phyloP scores from a whole-genome alignment of 768 basidiomycete genomes.

The Cytidiella melzeri region DNA sequence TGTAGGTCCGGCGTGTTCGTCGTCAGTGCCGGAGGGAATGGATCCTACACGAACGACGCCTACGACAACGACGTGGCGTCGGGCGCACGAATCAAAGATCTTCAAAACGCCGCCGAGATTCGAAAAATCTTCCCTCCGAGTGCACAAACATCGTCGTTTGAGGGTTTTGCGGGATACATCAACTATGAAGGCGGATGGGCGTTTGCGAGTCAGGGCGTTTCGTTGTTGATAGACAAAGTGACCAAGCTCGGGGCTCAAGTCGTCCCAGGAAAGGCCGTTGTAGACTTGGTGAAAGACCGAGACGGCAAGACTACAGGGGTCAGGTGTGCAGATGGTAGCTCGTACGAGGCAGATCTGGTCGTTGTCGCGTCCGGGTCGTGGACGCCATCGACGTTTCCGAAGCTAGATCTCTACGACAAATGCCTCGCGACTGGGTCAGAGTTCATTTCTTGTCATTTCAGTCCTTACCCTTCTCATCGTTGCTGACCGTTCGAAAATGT shows the following conservation, averaged over 20 bases:
- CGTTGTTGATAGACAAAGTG: slow-evolving; percentile 49
- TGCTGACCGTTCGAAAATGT: background rate
- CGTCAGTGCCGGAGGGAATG: slow-evolving; percentile 31
- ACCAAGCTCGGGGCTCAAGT: slow-evolving; percentile 54
- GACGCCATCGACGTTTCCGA: slow-evolving; percentile 77
- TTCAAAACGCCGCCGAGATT: slow-evolving; percentile 35
- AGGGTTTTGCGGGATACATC: slow-evolving; percentile 47
- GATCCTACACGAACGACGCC: slow-evolving; percentile 44
- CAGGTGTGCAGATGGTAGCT: slow-evolving; percentile 49
- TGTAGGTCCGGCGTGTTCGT: slow-evolving; percentile 65
- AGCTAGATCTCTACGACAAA: slow-evolving; percentile 39
- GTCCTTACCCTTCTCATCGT: no score
- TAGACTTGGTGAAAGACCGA: slow-evolving; percentile 38
- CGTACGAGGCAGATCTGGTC: slow-evolving; percentile 51
- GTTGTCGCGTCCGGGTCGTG: slow-evolving; percentile 77
- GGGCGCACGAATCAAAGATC: slow-evolving; percentile 43
- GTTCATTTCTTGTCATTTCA: no score
- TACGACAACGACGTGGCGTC: slow-evolving; percentile 57
- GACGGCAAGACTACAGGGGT: slow-evolving; percentile 49
- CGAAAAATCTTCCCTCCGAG: slow-evolving; percentile 42
- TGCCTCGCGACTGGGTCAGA: slow-evolving; percentile 80
- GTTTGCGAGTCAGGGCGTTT: slow-evolving; percentile 62
- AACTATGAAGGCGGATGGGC: slow-evolving; percentile 86
- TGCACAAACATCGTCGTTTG: slow-evolving; percentile 32
- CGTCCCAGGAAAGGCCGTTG: slow-evolving; percentile 49